Conservation (phyloP, 169 alveolate genomes). For the Eimeria necatrix region DNA sequence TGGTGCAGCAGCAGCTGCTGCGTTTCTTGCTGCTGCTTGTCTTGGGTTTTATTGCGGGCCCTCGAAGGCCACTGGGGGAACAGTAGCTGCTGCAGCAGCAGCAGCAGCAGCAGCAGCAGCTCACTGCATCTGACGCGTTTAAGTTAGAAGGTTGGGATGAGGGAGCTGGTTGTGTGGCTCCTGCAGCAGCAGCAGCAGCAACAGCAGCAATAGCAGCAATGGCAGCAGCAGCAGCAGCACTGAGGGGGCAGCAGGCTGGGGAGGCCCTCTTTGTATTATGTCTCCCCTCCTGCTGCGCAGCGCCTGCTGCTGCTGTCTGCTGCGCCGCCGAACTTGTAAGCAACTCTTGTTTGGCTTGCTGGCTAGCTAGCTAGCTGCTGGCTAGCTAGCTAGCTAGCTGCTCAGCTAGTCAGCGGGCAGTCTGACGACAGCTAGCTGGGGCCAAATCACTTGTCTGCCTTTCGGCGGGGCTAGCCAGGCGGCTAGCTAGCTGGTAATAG, state of each 20-base stretch:
- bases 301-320: neutral
- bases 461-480: neutral
- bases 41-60: slow-evolving; percentile 4
- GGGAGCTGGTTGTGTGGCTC: neutral
- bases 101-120: slow-evolving; percentile 22
- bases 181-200: neutral
- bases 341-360: too few relatives aligned
- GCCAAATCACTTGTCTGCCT: neutral
- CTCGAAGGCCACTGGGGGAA: neutral
- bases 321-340: too few relatives aligned
- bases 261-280: neutral
- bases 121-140: neutral
- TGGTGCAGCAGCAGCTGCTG: too few relatives aligned
- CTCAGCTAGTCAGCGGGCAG: neutral
- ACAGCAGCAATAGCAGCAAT: neutral
- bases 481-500: too few relatives aligned
- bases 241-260: neutral
- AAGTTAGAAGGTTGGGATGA: neutral
- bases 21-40: too few relatives aligned
- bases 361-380: slow-evolving; percentile 1
- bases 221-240: slow-evolving; percentile 5
- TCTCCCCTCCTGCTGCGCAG: neutral
- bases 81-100: neutral
- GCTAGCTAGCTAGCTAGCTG: slow-evolving; percentile 8
- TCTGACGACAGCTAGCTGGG: neutral